Evolutionary conservation across 208 protist species (phyloP).

Genomic region (Trypanosoma cruzi): DNA sequence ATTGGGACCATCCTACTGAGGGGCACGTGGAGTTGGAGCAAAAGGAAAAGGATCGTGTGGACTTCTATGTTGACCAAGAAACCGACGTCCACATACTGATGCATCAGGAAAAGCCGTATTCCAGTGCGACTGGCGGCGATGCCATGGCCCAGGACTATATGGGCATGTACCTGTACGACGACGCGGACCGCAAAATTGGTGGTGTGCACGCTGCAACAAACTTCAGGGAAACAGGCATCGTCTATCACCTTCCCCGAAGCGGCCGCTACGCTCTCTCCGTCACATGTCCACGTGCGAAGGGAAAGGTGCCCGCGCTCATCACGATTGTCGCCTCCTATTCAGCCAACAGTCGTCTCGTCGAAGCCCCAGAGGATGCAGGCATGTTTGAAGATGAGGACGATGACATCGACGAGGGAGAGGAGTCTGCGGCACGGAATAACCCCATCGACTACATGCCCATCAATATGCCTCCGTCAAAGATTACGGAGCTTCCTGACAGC

Average conservation of each 20-base stretch:
- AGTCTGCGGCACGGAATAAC: slow-evolving; percentile 30
- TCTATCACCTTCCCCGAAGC: slow-evolving; percentile 31
- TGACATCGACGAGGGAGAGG: slow-evolving; percentile 67
- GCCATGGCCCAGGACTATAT: slow-evolving; percentile 37
- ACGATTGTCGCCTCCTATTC: slow-evolving; percentile 37
- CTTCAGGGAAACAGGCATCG: slow-evolving; percentile 29
- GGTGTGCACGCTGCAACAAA: slow-evolving; percentile 39
- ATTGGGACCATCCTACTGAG: slow-evolving; percentile 25
- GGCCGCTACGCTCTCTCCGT: slow-evolving; percentile 38
- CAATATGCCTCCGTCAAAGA: slow-evolving; percentile 28
- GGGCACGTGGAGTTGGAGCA: slow-evolving; percentile 19
- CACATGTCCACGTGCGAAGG: slow-evolving; percentile 30
- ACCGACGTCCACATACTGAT: slow-evolving; percentile 38
- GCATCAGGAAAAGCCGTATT: slow-evolving; percentile 32
- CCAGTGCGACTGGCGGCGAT: slow-evolving; percentile 26
- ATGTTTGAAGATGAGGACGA: too few relatives aligned
- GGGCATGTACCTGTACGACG: slow-evolving; percentile 39
- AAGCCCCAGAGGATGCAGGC: slow-evolving; percentile 40
- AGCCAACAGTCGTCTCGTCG: slow-evolving; percentile 32
- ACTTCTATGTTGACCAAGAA: slow-evolving; percentile 31
- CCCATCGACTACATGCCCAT: slow-evolving; percentile 63
- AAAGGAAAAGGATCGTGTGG: slow-evolving; percentile 35
- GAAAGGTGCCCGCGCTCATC: slow-evolving; percentile 21
- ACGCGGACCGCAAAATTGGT: slow-evolving; percentile 37
- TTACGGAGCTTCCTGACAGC: slow-evolving; percentile 62